These are phyloP conservation scores for Oldenlandia corymbosa DNA, from an alignment of 257 asterid species.

Conservation along the genomic window DNA sequence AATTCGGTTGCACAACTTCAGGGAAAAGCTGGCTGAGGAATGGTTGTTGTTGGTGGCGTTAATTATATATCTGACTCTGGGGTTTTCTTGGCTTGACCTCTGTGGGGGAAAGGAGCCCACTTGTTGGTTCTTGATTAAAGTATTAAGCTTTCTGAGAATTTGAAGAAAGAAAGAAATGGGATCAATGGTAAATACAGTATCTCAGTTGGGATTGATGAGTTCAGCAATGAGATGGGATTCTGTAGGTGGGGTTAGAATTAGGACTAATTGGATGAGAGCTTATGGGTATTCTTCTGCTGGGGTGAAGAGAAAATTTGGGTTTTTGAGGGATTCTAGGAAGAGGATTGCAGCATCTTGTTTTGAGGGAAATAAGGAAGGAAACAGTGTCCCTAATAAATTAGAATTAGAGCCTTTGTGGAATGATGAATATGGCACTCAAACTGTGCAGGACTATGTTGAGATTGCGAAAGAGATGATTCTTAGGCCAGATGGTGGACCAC, in stretches of 20 bases:
- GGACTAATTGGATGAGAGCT: background rate
- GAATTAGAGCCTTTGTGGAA: conserved; percentile 48
- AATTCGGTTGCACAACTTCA: background rate
- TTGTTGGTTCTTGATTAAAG: background rate
- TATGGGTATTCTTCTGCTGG: background rate
- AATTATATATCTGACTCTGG: too few relatives aligned
- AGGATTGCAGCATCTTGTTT: background rate
- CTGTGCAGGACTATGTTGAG: conserved; percentile 38
- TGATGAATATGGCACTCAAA: conserved; percentile 54
- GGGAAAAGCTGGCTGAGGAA: too few relatives aligned
- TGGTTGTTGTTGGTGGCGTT: too few relatives aligned
- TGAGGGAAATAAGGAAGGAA: conserved; percentile 1
- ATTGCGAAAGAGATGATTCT: conserved; percentile 33
- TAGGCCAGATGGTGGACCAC: conserved; percentile 43
- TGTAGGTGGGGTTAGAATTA: background rate
- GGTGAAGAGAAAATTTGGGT: background rate
- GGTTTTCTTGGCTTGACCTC: background rate
- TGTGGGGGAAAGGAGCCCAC: background rate
- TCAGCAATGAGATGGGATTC: background rate
- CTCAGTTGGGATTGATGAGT: background rate
- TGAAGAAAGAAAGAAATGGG: conserved; percentile 6
- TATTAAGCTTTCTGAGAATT: background rate
- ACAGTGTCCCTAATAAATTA: conserved; percentile 18
- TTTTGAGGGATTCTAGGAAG: conserved; percentile 5
- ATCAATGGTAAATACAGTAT: conserved; percentile 5